A percentile compares a stretch with the other conserved stretches of the same genome.
Evolutionary conservation across 805 yeast genomes (phyloP).

Genomic region (Saccharomycopsis sp.): DNA sequence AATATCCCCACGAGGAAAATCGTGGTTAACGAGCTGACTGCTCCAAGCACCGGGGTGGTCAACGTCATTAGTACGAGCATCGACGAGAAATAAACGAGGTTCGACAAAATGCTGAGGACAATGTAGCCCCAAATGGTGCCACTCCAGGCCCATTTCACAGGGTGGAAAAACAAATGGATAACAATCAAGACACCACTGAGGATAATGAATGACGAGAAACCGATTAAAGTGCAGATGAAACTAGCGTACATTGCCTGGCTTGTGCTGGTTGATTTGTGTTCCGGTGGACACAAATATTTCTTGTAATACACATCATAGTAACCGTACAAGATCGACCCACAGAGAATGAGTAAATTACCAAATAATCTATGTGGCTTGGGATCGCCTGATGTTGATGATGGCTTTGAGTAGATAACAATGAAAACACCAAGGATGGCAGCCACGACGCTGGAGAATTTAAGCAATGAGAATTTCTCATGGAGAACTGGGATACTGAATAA

Average conservation of each 20-base stretch:
- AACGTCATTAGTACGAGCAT: constrained; percentile 75
- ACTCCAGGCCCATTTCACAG: too few relatives aligned
- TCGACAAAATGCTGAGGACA: constrained; percentile 48
- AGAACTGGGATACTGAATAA: constrained; percentile 74
- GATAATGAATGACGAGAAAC: constrained; percentile 43
- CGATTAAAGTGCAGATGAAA: constrained; percentile 63
- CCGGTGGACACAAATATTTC: constrained; percentile 66
- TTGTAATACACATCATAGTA: constrained; percentile 81
- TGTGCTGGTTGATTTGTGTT: constrained; percentile 35
- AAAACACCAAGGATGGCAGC: constrained; percentile 72
- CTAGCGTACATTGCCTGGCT: constrained; percentile 79
- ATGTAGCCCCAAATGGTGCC: constrained; percentile 42
- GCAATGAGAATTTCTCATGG: constrained; percentile 54
- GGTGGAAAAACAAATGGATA: constrained; percentile 26
- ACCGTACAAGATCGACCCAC: constrained; percentile 75
- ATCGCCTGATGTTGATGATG: constrained; percentile 21
- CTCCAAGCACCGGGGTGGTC: constrained; percentile 78
- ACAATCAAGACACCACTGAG: constrained; percentile 10
- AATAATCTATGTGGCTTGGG: constrained; percentile 50
- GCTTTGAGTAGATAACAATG: constrained; percentile 59
- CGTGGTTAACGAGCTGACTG: constrained; percentile 62
- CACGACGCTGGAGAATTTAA: constrained; percentile 60
- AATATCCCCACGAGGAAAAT: constrained; percentile 72
- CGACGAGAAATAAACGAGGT: constrained; percentile 61
- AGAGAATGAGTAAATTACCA: constrained; percentile 65